Conservation (phyloP, 129 eudicot genomes). For the Flaveria sonorensis region DNA sequence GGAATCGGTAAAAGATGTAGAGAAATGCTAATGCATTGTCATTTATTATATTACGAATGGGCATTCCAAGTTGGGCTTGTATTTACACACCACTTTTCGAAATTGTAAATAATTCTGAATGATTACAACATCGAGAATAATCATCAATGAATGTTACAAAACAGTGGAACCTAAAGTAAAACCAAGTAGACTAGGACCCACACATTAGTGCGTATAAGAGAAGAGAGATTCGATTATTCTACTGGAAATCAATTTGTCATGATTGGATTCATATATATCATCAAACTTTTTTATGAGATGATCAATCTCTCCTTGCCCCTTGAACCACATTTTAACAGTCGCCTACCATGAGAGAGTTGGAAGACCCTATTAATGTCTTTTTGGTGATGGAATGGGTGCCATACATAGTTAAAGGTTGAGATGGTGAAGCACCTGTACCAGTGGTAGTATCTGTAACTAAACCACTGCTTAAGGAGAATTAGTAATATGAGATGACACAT, state of each 20-base stretch:
- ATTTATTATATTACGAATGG: background rate
- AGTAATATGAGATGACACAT: background rate
- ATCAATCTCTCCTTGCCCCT: background rate
- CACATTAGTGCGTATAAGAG: background rate
- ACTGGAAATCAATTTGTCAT: background rate
- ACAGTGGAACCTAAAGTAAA: background rate
- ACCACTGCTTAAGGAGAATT: background rate
- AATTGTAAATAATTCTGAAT: background rate
- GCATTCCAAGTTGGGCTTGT: background rate
- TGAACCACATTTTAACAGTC: background rate
- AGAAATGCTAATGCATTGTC: background rate
- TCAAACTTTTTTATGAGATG: background rate
- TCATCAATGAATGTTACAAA: background rate
- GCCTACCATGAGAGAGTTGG: background rate
- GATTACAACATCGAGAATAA: background rate
- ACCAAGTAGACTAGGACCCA: background rate
- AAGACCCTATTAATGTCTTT: background rate
- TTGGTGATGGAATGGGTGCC: background rate
- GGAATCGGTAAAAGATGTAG: background rate
- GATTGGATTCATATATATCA: background rate
- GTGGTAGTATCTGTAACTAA: background rate
- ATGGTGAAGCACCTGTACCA: background rate
- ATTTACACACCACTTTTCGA: background rate
- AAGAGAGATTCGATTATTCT: background rate
- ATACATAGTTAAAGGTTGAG: background rate